Conservation (phyloP, 805 yeast species). For the Kluyveromyces nonfermentans region DNA sequence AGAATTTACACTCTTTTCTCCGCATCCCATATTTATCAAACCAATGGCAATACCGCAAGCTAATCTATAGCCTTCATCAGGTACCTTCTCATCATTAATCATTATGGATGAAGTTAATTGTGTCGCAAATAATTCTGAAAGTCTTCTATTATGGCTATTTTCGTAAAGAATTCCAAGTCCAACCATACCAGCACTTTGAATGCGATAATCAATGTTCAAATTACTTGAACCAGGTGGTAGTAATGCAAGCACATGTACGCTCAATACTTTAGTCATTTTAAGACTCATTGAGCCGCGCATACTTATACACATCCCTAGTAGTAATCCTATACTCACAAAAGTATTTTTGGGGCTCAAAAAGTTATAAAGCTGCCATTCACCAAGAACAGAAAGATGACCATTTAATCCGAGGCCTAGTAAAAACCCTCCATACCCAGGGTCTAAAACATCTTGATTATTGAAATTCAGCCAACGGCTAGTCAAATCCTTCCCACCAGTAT, state of each 20-base stretch:
- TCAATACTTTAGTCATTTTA: conserved; percentile 78
- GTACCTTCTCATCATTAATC: conserved; percentile 45
- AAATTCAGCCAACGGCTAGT: conserved; percentile 86
- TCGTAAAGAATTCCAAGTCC: conserved; percentile 83
- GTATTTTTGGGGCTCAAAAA: conserved; percentile 85
- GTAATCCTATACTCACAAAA: conserved; percentile 73
- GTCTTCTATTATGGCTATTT: conserved; percentile 70
- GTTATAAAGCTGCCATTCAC: conserved; percentile 95
- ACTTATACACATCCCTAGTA: conserved; percentile 91
- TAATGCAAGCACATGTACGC: conserved; percentile 87
- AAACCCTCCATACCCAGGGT: conserved; percentile 90
- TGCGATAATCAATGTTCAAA: conserved; percentile 69
- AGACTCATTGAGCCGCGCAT: conserved; percentile 72
- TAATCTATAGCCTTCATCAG: conserved; percentile 71
- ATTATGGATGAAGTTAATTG: conserved; percentile 48
- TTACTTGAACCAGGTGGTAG: conserved; percentile 88
- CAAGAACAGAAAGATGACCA: conserved; percentile 74
- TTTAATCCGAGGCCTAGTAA: conserved; percentile 84
- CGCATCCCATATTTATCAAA: conserved; percentile 69
- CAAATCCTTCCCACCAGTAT: conserved; percentile 51
- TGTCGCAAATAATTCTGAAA: conserved; percentile 68
- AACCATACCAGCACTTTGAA: conserved; percentile 85
- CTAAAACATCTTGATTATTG: conserved; percentile 61
- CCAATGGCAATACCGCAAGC: conserved; percentile 90
- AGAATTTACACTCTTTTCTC: conserved; percentile 28